Percentiles rank a stretch among this genome's conserved stretches.
phyloP scores from a whole-genome alignment of 228 moss, liverwort and hornwort genomes.

The Sphagnum magellanicum region DNA sequence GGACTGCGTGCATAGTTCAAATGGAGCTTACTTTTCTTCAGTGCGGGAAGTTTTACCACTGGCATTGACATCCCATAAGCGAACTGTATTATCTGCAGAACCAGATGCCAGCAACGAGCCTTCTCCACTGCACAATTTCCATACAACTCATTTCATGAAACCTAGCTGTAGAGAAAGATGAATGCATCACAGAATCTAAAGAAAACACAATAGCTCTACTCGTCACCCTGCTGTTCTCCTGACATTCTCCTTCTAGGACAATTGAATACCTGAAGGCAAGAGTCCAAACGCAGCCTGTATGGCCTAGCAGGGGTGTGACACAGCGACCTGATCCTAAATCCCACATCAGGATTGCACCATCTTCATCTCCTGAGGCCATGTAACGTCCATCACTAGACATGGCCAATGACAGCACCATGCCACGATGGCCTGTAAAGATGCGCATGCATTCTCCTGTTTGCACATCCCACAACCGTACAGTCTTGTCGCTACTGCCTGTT shows the following conservation, averaged over 20 bases:
- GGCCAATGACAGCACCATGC: slow-evolving; percentile 89
- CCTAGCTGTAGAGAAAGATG: neutral
- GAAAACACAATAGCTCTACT: neutral
- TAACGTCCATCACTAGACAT: slow-evolving; percentile 99
- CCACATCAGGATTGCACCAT: slow-evolving; percentile 98
- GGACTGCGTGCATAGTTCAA: too few species aligned
- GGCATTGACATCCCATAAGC: slow-evolving; percentile 98
- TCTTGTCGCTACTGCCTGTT: slow-evolving; percentile 95
- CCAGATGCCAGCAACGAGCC: slow-evolving; percentile 92
- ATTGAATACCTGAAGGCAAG: slow-evolving; percentile 69
- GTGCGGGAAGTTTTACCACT: slow-evolving; percentile 75
- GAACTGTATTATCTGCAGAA: slow-evolving; percentile 97
- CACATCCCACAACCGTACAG: slow-evolving; percentile 97
- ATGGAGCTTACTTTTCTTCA: slow-evolving; percentile 60
- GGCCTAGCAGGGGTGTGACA: slow-evolving; percentile 91
- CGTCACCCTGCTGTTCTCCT: neutral
- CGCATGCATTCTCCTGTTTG: slow-evolving; percentile 98
- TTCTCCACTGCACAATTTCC: slow-evolving; percentile 61
- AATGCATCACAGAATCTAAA: neutral
- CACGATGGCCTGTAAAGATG: slow-evolving; percentile 95
- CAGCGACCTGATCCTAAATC: slow-evolving; percentile 95
- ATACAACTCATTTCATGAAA: neutral
- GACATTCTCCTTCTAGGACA: neutral
- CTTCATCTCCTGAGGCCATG: slow-evolving; percentile 98
- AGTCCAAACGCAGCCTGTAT: slow-evolving; percentile 96